Base-by-base conservation (phyloP, 2,329 filamentous ascomycete species). In the Beauveria asiatica region DNA sequence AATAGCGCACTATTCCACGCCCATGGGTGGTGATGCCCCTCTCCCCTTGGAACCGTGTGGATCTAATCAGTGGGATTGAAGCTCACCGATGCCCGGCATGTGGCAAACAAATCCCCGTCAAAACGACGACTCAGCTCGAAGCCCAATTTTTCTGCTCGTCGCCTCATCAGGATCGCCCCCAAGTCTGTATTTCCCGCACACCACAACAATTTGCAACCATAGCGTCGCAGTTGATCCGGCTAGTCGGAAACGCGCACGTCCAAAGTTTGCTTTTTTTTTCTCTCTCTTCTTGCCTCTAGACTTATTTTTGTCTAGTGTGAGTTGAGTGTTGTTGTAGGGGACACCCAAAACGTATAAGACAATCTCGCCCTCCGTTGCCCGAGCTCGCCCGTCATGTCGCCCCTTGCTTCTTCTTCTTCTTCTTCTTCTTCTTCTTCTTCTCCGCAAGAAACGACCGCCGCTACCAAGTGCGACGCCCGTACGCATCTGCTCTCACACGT, bases 181-280 rank as follows among this genome's bases (percentile, higher is more conserved):
- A 49, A 17, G 23, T 19, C 42, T 46, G 42, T 49, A 57, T 57
- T 57, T 57, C 54, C 30, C 54, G 54, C 54, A 57, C 54, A 25
- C 30, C 45, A 49, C 23, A 16, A 16, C 5, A 21, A 25, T 13
- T 13, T 2, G n/a, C 10, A 46, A 46, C 23, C 33, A 42, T 41
- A 53, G 51, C 44, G 46, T 50, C 16, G 13, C 37, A 23, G n/a
- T 42, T 30, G 37, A 37, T 42, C 45, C 55, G 10, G 45, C 23
- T 50, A 57, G 45, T 42, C 45, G 33, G 27, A 25, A 17, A 42
- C 21, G 54, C 27, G 54, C 33, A 19, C 17, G 8, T 39, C 19
- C 17, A 8, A 17, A 19, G 17, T 33, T 45, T 2, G 2, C 23
- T 44, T 42, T 51, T 2, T n/a, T 27, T 17, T 54, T 44, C 23